Conservation (phyloP, 2,329 filamentous ascomycete genomes). For the Xylaria arbuscula region DNA sequence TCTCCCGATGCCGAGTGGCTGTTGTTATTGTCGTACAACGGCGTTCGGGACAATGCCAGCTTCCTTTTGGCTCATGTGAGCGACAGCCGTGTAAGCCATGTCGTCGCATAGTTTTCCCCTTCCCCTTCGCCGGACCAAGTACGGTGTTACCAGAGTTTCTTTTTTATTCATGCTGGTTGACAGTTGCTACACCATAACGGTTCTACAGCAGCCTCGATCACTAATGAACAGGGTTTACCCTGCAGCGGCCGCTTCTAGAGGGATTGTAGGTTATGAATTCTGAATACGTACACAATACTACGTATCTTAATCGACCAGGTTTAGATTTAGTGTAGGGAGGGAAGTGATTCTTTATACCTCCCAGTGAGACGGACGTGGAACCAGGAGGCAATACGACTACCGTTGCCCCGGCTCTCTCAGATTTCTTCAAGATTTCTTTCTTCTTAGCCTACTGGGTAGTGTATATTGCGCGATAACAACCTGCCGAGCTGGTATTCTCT, state of each 20-base stretch:
- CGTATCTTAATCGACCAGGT: neutral
- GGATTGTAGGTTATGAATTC: neutral
- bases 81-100: neutral
- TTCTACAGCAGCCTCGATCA: neutral
- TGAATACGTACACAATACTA: neutral
- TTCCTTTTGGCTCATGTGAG: neutral
- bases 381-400: conserved; percentile 8
- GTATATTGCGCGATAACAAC: neutral
- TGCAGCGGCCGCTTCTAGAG: neutral
- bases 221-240: conserved; percentile 1
- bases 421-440: conserved; percentile 18
- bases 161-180: conserved; percentile 9
- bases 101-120: neutral
- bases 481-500: neutral
- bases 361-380: conserved; percentile 12
- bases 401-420: neutral
- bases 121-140: neutral
- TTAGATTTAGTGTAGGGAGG: neutral
- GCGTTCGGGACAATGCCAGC: conserved; percentile 4
- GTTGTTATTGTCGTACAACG: conserved; percentile 7
- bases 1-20: conserved; percentile 1
- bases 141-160: neutral
- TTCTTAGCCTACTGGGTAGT: neutral
- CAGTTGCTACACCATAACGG: neutral
- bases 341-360: conserved; percentile 10